Evolutionary conservation across 2,329 filamentous ascomycete genomes (phyloP), one percentile per base, ranked within the genome.

Genomic region (Ascochyta clinopodiicola): DNA sequence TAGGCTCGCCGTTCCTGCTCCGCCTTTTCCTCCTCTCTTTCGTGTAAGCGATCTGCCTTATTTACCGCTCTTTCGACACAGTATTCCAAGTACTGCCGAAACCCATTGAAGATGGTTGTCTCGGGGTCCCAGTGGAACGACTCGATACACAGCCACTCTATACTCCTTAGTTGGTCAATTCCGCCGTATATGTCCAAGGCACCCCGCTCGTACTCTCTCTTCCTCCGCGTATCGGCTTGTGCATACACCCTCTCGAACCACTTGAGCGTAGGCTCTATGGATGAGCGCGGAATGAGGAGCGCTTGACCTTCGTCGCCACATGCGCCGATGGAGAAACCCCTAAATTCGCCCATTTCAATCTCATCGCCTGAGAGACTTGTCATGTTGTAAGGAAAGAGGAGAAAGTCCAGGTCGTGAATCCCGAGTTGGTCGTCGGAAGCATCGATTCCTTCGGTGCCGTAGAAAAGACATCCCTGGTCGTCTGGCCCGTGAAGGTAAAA

Each of bases 111-210:
- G 12, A 31, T 31, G 4, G 29, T 31, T 31, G 29, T 10, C 29
- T 31, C 29, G 32, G 32, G 15, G 10, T 21, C 36, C 51, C 51
- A 61, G 21, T 55, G 42, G 35, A 43, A 51, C 4, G 19, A 48
- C 19, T 38, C 25, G 5, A 58, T 34, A 29, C 45, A 48, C 29
- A 60, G 25, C 58, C 55, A 60, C 24, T 60, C 35, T 25, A 49
- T 22, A 9, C 17, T 37, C 17, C 50, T 43, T 32, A 58, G 21
- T 29, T 47, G 29, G 3, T 51, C 50, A 37, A 56, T 42, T 12
- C 29, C 29, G 29, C 29, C 29, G 15, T 31, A 31, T 8, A 47
- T 4, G 29, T 61, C 59, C 17, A 61, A 12, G 9, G 52, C 56
- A 6, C 15, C 51, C 1, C 42, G 25, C 27, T 57, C 43, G 6